Evolutionary conservation across 163 green algal species (phyloP), one percentile per base, ranked within the genome.

Genomic region (Trebouxiophyceae sp.): DNA sequence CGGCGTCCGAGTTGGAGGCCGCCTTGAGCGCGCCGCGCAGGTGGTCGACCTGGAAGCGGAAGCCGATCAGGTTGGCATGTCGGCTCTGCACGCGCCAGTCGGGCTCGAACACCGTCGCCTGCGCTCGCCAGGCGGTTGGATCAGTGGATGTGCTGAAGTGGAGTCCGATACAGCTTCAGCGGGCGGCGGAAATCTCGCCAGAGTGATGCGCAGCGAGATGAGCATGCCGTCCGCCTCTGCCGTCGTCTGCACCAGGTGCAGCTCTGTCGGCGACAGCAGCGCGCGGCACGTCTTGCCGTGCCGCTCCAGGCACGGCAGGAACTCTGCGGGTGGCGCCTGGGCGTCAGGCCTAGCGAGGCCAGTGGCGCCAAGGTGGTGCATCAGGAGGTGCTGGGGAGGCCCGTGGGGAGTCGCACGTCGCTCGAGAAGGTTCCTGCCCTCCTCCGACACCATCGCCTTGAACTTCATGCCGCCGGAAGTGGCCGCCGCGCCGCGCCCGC

Each of bases 241-340:
- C 16, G 62, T 58, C 23, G 71, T 82, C 72, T 95, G 88, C 0
- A 95, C 59, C 7, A 93, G 64, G 63, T 86, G 70, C 19, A 91
- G 28, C 7, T 91, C 81, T n/a, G 87, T 73, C 0, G 71, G 68
- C 0, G 73, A 56, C 30, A 95, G 61, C 29, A 96, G 75, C 30
- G 93, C 32, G 50, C 88, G 76, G 62, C 75, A 84, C 1, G 78
- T 77, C 68, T 95, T 94, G 39, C 89, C 89, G 73, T 91, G 84
- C 63, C 94, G 94, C 45, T 95, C 88, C 12, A 95, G 68, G 1
- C 82, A 84, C 5, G 89, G 89, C 32, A 95, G 62, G 45, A 95
- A 85, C 12, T 67, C 84, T 91, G 75, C 59, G 26, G 5, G 16
- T 24, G 47, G 5, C n/a, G n/a, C n/a, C n/a, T n/a, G n/a, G n/a